Evolutionary conservation across 176 grass and related monocot species (phyloP), one percentile per base, ranked within the genome.

Genomic region (Pontederia crassipes): DNA sequence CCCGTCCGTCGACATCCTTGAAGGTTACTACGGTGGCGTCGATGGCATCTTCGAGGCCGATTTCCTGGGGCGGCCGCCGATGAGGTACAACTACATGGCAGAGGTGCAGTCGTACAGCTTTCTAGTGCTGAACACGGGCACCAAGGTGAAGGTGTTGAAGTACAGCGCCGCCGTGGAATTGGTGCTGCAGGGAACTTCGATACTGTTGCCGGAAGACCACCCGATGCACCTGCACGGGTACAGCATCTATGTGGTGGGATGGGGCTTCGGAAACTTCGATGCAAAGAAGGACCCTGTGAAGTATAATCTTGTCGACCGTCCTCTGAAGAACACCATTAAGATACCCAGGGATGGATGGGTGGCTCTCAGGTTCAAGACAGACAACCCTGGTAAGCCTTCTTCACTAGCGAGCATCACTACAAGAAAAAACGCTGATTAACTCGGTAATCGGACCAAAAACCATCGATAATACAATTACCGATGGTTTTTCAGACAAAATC

Each of bases 11-110:
- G 69, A 85, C 59, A 28, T 85, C 67, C 77, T 85, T 14, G 77
- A 64, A 6, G 77, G 73, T 45, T 65, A 65, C 47, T 65, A 29
- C 47, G 11, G 4, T 5, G 14, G 15, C 2, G 28, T 65, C 62
- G 2, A 45, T 59, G 66, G 58, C 0, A 58, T 81, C 0, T 92
- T 73, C 57, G 48, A 58, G 57, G 6, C 70, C 0, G 74, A 86
- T 64, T 92, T 92, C 57, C 88, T 77, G 2, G n/a, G 80, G 66
- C 62, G 49, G 58, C 88, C 83, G 6, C 71, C 77, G 9, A 24
- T 59, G 9, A 18, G 55, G 61, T 83, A 80, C 80, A 75, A 90
- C 79, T 86, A 72, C 66, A 80, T 66, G 6, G 28, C 8, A 3
- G 27, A 26, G 4, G 49, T 29, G 45, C 10, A 49, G 2, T 18